phyloP scores from a whole-genome alignment of 2,329 filamentous ascomycete genomes.

The Verticillium nonalfalfae region DNA sequence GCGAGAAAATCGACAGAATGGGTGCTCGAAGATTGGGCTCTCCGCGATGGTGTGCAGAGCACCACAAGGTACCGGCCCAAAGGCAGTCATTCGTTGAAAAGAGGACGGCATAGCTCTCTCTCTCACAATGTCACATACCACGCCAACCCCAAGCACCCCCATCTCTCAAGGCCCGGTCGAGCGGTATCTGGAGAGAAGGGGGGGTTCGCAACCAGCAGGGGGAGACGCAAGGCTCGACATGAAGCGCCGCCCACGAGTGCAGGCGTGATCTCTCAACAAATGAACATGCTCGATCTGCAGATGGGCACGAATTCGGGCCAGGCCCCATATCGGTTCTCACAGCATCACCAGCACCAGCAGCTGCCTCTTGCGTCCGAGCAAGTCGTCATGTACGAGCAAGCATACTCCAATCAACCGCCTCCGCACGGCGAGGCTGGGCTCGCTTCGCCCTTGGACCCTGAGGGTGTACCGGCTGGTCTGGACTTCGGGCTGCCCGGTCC shows the following conservation, averaged over 20 bases:
- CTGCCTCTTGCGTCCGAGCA: not conserved
- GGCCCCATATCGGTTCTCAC: not conserved
- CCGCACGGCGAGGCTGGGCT: not conserved
- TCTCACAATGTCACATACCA: not conserved
- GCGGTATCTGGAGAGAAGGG: conserved; percentile 25
- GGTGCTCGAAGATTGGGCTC: conserved; percentile 66
- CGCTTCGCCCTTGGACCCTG: not conserved
- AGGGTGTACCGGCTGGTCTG: not conserved
- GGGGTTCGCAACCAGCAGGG: conserved; percentile 21
- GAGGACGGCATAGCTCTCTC: conserved; percentile 16
- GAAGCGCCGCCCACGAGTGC: not conserved
- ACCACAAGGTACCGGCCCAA: conserved; percentile 62
- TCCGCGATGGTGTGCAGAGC: conserved; percentile 68
- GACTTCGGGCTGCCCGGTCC: not conserved
- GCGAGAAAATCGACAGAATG: conserved; percentile 64
- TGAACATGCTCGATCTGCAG: not conserved
- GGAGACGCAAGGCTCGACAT: not conserved
- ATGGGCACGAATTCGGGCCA: not conserved
- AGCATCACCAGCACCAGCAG: not conserved
- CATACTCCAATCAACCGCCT: not conserved
- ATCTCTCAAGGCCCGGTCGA: conserved; percentile 20
- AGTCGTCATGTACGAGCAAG: not conserved
- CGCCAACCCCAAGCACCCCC: conserved; percentile 13
- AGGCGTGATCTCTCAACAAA: not conserved
- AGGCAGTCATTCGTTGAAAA: conserved; percentile 6